These are phyloP conservation scores for Sequoiadendron giganteum DNA, from an alignment of 75 land plant species.

Conservation along the genomic window DNA sequence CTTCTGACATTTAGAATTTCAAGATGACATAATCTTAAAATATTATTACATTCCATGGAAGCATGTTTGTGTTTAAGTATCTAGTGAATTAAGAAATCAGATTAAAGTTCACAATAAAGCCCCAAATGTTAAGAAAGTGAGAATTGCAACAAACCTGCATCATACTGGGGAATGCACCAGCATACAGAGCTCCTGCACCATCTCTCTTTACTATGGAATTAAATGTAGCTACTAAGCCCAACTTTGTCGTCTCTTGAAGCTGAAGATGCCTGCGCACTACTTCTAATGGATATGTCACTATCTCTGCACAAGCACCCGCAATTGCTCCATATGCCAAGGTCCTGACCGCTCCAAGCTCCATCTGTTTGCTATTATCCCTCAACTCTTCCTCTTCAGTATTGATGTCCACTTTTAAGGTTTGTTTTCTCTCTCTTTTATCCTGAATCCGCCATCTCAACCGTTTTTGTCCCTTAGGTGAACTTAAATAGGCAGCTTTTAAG, in stretches of 20 bases:
- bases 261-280: conserved; percentile 56
- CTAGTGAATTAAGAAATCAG: background rate
- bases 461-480: conserved; percentile 23
- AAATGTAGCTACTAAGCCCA: conserved; percentile 30
- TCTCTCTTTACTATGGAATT: conserved; percentile 22
- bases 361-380: background rate
- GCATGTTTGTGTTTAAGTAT: background rate
- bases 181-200: conserved; percentile 45
- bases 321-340: conserved; percentile 55
- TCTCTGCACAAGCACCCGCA: conserved; percentile 56
- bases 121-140: background rate
- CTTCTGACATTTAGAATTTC: background rate
- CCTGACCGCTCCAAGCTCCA: conserved; percentile 37
- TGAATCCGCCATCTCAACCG: background rate
- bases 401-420: conserved; percentile 4
- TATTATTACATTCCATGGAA: background rate
- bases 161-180: conserved; percentile 43
- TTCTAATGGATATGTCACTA: conserved; percentile 53
- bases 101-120: background rate
- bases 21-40: background rate
- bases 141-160: conserved; percentile 33
- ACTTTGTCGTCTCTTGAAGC: conserved; percentile 29
- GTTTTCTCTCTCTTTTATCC: background rate
- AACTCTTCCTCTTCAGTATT: conserved; percentile 3
- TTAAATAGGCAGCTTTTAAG: conserved; percentile 38